A percentile compares a stretch with the other conserved stretches of the same genome.
Conservation (phyloP, 176 grass and related monocot genomes). For the Leersia perrieri region DNA sequence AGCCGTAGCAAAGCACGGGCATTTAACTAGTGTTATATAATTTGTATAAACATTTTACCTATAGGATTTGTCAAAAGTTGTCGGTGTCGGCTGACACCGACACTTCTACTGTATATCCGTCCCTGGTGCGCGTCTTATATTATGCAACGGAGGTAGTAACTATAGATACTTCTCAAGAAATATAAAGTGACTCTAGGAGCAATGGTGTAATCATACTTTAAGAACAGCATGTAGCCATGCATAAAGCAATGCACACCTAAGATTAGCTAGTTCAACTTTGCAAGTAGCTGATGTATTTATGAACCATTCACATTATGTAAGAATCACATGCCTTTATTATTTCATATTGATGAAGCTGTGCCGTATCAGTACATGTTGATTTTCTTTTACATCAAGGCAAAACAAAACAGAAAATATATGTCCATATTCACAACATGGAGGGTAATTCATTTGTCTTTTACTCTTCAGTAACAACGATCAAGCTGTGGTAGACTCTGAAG, state of each 20-base stretch:
- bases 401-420: neutral
- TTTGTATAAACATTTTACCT: too few relatives aligned
- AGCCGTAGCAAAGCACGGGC: too few relatives aligned
- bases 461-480: slow-evolving; percentile 10
- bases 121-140: too few relatives aligned
- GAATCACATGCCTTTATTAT: neutral
- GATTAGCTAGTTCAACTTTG: neutral
- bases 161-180: neutral
- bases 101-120: too few relatives aligned
- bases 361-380: neutral
- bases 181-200: neutral
- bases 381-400: neutral
- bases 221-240: neutral
- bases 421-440: neutral
- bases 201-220: neutral
- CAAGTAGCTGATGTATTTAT: neutral
- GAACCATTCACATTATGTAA: neutral
- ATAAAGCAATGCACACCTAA: neutral
- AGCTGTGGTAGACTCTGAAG: slow-evolving; percentile 39
- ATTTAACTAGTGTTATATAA: too few relatives aligned
- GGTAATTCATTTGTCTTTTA: neutral
- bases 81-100: too few relatives aligned
- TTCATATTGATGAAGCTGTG: neutral
- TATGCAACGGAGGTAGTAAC: too few relatives aligned
- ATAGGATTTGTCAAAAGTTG: too few relatives aligned